A percentile compares a stretch with the other conserved stretches of the same genome.
Conservation (phyloP, 1,139 yeast genomes). For the Suhomyces bribrorum region DNA sequence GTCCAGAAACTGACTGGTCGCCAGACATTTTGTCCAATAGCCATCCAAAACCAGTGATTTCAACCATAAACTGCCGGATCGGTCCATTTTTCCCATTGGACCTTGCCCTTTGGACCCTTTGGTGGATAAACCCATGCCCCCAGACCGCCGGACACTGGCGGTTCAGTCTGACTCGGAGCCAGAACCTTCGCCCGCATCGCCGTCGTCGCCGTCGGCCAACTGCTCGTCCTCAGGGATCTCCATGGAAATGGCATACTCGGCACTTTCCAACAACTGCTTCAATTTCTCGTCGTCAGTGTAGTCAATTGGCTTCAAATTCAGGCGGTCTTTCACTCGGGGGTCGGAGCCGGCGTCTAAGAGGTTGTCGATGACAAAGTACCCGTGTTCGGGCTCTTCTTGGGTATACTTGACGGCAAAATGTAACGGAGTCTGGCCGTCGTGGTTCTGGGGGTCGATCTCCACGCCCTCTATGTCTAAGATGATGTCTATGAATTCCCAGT, state of each 20-base stretch:
- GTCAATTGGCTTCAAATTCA: conserved; percentile 72
- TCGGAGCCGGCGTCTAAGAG: conserved; percentile 92
- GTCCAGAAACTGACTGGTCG: no score
- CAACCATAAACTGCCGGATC: no score
- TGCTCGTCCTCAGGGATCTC: conserved; percentile 35
- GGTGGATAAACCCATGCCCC: no score
- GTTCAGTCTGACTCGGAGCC: conserved; percentile 37
- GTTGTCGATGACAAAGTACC: conserved; percentile 74
- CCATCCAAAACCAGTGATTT: no score
- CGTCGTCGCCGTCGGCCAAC: conserved; percentile 24
- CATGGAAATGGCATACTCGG: conserved; percentile 67
- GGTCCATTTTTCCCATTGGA: no score
- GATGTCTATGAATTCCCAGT: conserved; percentile 82
- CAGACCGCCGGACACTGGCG: no score
- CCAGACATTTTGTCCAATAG: no score
- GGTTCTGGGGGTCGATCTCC: conserved; percentile 79
- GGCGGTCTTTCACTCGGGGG: conserved; percentile 50
- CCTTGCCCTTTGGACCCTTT: no score
- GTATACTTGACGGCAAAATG: conserved; percentile 83
- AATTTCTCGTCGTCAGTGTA: conserved; percentile 60
- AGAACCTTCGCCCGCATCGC: conserved; percentile 34
- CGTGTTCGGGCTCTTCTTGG: conserved; percentile 80
- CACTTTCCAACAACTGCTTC: conserved; percentile 68
- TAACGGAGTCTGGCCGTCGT: conserved; percentile 85
- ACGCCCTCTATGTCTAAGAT: conserved; percentile 88